Base-by-base conservation (phyloP, 805 yeast species). In the Blastobotrys chiropterorum region DNA sequence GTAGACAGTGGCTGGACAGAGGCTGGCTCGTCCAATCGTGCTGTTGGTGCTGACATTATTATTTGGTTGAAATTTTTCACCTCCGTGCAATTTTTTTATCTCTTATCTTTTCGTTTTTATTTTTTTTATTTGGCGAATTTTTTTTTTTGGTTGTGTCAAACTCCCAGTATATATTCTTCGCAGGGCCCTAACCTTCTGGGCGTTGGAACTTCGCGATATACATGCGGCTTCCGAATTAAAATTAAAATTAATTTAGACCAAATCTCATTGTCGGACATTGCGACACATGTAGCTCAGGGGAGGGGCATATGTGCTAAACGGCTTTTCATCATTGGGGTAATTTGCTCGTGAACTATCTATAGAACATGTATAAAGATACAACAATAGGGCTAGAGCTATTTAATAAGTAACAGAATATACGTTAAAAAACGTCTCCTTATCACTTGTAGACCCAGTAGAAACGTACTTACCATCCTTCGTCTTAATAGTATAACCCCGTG, bases 21-120 rank as follows among this genome's bases (percentile, higher is more conserved):
- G 40, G 19, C 48, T 21, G 48, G 38, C 45, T 31, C 30, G 16
- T 53, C 56, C 44, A 57, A 58, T 58, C 62, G 56, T 13, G 71
- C 72, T 8, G 72, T 68, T 14, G 72, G 72, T 14, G 72, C 72
- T 21, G 66, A 62, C 71, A 67, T 67, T 30, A 30, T 16, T 17
- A 41, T 21, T 42, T 16, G 31, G 40, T 43, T 40, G 40, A 11
- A 16, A 15, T 20, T 41, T 38, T 22, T 38, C 19, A 42, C 34
- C 16, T 15, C 39, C 19, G 38, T n/a, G n/a, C 26, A 45, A 48
- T 26, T 45, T 44, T 45, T 48, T 42, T 52, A 41, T 44, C 19
- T 31, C 45, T 50, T 16, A n/a, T 34, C 44, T 26, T 22, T 41
- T 47, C 20, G 38, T 47, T 47, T 48, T 43, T 48, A 19, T 19